phyloP scores from a whole-genome alignment of 345 rosid species.

The Citrus unshiu region DNA sequence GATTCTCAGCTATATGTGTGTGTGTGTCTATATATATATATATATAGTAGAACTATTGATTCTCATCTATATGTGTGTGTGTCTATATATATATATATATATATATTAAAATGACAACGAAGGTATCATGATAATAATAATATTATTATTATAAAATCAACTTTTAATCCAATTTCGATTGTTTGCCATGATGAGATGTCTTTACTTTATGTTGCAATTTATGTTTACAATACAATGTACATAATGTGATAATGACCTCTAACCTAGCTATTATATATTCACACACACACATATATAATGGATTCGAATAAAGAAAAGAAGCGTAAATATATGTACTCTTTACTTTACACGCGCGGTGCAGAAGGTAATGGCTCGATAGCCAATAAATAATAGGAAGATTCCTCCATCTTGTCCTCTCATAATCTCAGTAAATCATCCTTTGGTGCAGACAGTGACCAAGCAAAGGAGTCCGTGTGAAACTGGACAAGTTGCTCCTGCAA shows the following conservation, averaged over 20 bases:
- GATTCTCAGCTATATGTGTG: neutral
- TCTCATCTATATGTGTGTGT: neutral
- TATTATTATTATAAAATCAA: too few relatives aligned
- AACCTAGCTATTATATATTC: neutral
- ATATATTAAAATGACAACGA: neutral
- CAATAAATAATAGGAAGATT: slow-evolving; percentile 3
- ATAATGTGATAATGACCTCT: neutral
- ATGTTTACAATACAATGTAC: neutral
- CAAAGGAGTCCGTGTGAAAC: slow-evolving; percentile 16
- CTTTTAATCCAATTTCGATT: neutral
- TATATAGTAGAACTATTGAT: neutral
- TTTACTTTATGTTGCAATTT: neutral
- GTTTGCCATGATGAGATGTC: neutral
- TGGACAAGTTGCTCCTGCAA: neutral
- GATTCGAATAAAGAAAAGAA: too few relatives aligned
- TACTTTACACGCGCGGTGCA: too few relatives aligned
- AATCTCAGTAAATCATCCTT: slow-evolving; percentile 17
- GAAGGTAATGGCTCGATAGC: neutral
- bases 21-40: too few relatives aligned
- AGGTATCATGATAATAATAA: neutral
- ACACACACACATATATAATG: too few relatives aligned
- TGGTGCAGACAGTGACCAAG: slow-evolving; percentile 20
- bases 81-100: neutral
- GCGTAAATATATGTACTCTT: too few relatives aligned
- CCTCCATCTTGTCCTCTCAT: slow-evolving; percentile 18